Evolutionary conservation across 2,329 filamentous ascomycete genomes (phyloP), one percentile per base, ranked within the genome.

Genomic region (Paecilomyces sp.): DNA sequence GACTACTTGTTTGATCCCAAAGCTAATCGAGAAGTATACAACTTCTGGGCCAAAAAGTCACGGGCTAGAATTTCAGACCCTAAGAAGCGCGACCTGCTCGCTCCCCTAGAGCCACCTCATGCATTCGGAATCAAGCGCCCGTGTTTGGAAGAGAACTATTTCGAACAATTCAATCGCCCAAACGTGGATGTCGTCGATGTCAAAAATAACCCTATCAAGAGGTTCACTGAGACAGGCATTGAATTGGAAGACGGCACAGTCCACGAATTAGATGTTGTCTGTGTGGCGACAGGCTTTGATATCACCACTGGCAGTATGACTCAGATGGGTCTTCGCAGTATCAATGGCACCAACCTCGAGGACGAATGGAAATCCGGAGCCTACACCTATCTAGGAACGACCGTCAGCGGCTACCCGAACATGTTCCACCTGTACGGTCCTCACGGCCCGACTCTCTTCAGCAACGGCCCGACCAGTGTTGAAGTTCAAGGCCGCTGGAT

Each of bases 401-500:
- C 73, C 0, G 71, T 75, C 9, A 62, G 71, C n/a, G 70, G 72
- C 3, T 78, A 77, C 61, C 76, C 78, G 1, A 81, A 81, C 57
- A 73, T 80, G 71, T 81, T 82, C 70, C 77, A 78, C 60, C 65
- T 81, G 56, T 85, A 85, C 64, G 83, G 83, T 0, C 72, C 79
- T 0, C 84, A 87, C 25, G 81, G 75, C 0, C 84, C 84, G 0
- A 85, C 83, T 0, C 76, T 83, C 0, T 73, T 86, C 8, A 70
- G 75, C 70, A 86, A 85, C 63, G 82, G 83, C 0, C 84, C 84
- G 0, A 76, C 79, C 1, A 77, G 73, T 9, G 77, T 81, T 15
- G 81, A 85, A 64, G 64, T 83, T 0, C 84, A 87, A 64, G 82
- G 81, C 1, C 70, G 80, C 0, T 86, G 82, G 82, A 81, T 87